Evolutionary conservation across 257 asterid genomes (phyloP), one percentile per base, ranked within the genome.

Genomic region (Penstemon eatonii): DNA sequence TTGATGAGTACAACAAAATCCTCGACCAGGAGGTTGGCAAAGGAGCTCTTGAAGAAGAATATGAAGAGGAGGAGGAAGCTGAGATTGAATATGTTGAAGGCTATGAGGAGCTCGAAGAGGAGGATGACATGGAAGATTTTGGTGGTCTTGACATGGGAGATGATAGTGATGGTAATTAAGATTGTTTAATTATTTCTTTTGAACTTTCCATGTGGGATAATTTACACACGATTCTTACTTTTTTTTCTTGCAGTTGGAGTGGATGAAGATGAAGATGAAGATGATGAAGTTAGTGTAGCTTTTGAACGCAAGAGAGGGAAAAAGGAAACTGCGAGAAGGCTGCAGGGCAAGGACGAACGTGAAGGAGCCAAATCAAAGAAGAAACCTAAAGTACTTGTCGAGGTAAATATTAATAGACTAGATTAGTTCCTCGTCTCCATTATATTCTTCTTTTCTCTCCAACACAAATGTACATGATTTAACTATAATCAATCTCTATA

Each of bases 71-170:
- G 52, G 91, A 83, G 91, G 96, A 91, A 68, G 65, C 54, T 15
- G 87, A 76, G 75, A 79, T 80, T 50, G 97, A 91, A 77, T 91
- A 84, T 69, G 96, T 94, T 50, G 97, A 94, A 83, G 96, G 96
- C 39, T 84, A 83, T 66, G 99, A 89, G 75, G 95, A 84, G 18
- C 96, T 94, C 40, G 97, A 90, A 76, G 97, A 88, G 76, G 96
- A 87, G 75, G 97, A 88, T 0, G 98, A 91, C 67, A 91, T 91
- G 53, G 98, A 94, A 76, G 99, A 91, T 78, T 74, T 89, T 70
- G 90, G 75, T 43, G 83, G 77, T 76, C 44, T 84, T 52, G 70
- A 54, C 66, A 67, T 68, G 10, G 18, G 55, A 54, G 82, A 81
- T 63, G 82, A 71, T 58, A 83, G 80, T 63, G 42, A 77, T 36